These are phyloP conservation scores for Glaciozyma antarctica DNA, from an alignment of 768 basidiomycete genomes.

Conservation along the genomic window DNA sequence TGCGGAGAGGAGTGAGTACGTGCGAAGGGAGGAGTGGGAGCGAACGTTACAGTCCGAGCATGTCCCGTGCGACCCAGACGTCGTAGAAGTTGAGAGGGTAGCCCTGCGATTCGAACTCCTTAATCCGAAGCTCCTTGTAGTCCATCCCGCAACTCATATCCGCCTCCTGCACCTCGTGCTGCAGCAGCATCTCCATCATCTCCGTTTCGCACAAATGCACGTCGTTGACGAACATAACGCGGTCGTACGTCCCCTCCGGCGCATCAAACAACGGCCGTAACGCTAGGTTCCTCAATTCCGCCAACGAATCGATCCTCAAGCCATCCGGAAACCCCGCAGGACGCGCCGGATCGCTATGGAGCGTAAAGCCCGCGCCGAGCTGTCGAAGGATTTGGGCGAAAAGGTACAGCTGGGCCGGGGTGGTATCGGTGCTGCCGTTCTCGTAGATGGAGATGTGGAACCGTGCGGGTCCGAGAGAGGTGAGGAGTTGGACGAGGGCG, in stretches of 20 bases:
- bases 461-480: slow-evolving; percentile 8
- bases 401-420: slow-evolving; percentile 12
- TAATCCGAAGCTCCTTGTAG: slow-evolving; percentile 32
- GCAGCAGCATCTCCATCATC: slow-evolving; percentile 38
- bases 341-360: slow-evolving; percentile 3
- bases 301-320: slow-evolving; percentile 38
- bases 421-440: slow-evolving; percentile 9
- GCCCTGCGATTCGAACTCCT: slow-evolving; percentile 7
- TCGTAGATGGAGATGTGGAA: slow-evolving; percentile 22
- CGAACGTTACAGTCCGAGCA: slow-evolving; percentile 19
- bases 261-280: slow-evolving; percentile 37
- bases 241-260: slow-evolving; percentile 34
- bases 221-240: slow-evolving; percentile 39
- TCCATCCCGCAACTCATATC: slow-evolving; percentile 42
- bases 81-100: slow-evolving; percentile 38
- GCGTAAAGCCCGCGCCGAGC: slow-evolving; percentile 13
- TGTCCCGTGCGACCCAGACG: slow-evolving; percentile 40
- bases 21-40: background rate
- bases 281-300: slow-evolving; percentile 38
- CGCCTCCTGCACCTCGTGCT: slow-evolving; percentile 38
- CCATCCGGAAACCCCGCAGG: background rate
- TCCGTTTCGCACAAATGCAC: slow-evolving; percentile 37
- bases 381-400: slow-evolving; percentile 9
- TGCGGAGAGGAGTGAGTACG: background rate
- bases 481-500: background rate